Conservation (phyloP, 2,329 filamentous ascomycete genomes). For the Teratosphaeriaceae sp. region DNA sequence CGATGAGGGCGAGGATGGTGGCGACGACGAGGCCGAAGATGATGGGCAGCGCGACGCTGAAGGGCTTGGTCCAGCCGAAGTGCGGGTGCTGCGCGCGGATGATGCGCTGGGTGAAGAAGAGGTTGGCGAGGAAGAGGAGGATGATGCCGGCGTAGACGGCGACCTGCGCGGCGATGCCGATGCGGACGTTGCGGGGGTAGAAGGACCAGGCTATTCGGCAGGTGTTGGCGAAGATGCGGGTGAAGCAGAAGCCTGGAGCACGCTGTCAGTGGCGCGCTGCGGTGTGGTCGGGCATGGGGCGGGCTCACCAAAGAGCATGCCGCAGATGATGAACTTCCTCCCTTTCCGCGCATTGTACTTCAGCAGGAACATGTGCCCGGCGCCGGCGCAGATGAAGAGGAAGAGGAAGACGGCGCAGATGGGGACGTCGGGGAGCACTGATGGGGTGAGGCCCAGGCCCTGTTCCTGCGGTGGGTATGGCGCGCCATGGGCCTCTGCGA, state of each 20-base stretch:
- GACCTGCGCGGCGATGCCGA: constrained; percentile 27
- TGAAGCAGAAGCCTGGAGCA: constrained; percentile 33
- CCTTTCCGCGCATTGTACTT: constrained; percentile 31
- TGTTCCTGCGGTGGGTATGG: constrained; percentile 32
- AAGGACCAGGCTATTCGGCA: constrained; percentile 28
- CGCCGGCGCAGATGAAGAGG: constrained; percentile 35
- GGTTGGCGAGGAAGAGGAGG: constrained; percentile 27
- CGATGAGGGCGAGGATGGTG: constrained; percentile 21
- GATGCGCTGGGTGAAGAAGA: constrained; percentile 27
- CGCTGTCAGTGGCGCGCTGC: neutral
- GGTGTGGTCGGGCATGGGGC: neutral
- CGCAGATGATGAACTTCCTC: constrained; percentile 38
- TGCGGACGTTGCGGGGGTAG: constrained; percentile 24
- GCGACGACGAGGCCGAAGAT: constrained; percentile 16
- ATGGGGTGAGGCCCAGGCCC: constrained; percentile 52
- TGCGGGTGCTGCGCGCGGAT: constrained; percentile 22
- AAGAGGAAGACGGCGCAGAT: constrained; percentile 36
- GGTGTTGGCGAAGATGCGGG: constrained; percentile 34
- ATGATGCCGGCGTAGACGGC: constrained; percentile 28
- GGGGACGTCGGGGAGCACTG: constrained; percentile 36
- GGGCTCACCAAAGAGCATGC: constrained; percentile 32
- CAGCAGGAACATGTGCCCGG: constrained; percentile 38
- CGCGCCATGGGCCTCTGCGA: constrained; percentile 8
- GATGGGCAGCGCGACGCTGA: constrained; percentile 14
- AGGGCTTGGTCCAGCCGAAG: constrained; percentile 23